Base-by-base conservation (phyloP, 1,139 yeast species). In the Sugiyamaella pinicola region DNA sequence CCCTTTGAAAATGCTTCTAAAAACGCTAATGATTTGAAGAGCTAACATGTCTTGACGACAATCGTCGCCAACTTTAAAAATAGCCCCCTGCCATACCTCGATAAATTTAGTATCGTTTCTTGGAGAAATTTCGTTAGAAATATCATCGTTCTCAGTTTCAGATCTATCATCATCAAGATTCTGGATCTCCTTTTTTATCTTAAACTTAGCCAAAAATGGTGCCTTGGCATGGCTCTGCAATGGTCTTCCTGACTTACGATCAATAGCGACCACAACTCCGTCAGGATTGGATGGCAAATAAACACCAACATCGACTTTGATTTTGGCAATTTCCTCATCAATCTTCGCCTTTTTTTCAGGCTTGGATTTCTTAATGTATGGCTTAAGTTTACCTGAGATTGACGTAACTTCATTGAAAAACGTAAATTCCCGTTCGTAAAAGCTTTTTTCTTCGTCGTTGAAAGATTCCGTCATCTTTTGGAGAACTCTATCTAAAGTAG, bases 41-140 rank as follows among this genome's bases (percentile, higher is more conserved):
- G 97, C 98, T 61, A 95, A 78, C 50, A 95, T 93, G 73, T 95
- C 99, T 71, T 95, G 99, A 63, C 99, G 82, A 76, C 98, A 91
- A 71, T 95, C 99, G 72, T 95, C 99, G 56, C 99, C 99, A 55
- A 95, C 99, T 71, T 95, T 95, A 79, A 95, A 95, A 69, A 95
- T 95, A 18, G 99, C 99, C 65, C 96, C 84, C 67, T 91, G 95
- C 96, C 96, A 87, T 60, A 61, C 65, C 37, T 72, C 72, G 5
- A 60, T 55, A 1, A 58, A 61, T 38, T 59, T 60, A n/a, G 40
- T 21, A n/a, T 29, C 15, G 26, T 58, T 59, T 7, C 50, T 51
- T 15, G 47, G 54, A 19, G 26, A 50, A 18, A 40, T 55, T 17
- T 45, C 54, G 13, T 29, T 54, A 17, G 51, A 13, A n/a, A 15